phyloP scores from a whole-genome alignment of 75 land plant genomes.

The Picea glauca region DNA sequence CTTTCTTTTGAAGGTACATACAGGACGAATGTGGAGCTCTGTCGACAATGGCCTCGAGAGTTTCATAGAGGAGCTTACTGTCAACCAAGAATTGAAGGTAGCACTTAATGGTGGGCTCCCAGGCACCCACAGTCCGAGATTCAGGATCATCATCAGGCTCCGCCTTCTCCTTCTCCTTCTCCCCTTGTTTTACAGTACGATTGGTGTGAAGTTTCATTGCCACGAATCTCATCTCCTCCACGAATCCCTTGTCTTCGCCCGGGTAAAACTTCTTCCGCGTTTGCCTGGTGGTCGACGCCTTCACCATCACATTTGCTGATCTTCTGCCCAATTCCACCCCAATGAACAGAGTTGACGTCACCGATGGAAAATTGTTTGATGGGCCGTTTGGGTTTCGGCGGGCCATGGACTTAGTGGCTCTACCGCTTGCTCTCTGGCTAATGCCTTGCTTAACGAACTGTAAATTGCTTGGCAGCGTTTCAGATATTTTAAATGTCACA shows the following conservation, averaged over 20 bases:
- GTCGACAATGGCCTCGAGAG: slow-evolving; percentile 75
- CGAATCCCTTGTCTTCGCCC: slow-evolving; percentile 80
- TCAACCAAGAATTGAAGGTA: slow-evolving; percentile 82
- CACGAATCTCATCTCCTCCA: slow-evolving; percentile 95
- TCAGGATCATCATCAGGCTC: slow-evolving; percentile 9
- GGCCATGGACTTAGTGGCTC: too few species aligned
- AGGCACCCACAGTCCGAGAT: slow-evolving; percentile 26
- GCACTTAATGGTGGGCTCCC: slow-evolving; percentile 79
- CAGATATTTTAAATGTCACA: too few species aligned
- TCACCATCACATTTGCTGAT: too few species aligned
- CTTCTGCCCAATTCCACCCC: too few species aligned
- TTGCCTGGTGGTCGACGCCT: slow-evolving; percentile 1
- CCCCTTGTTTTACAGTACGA: slow-evolving; percentile 21
- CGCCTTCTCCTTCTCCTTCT: slow-evolving; percentile 36
- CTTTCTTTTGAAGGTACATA: slow-evolving; percentile 27
- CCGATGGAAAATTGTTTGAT: too few species aligned
- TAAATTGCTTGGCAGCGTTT: too few species aligned
- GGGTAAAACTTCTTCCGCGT: slow-evolving; percentile 57
- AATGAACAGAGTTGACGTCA: too few species aligned
- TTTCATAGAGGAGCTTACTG: slow-evolving; percentile 71
- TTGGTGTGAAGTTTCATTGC: slow-evolving; percentile 81
- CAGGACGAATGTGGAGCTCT: slow-evolving; percentile 75
- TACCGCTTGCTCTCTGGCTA: too few species aligned
- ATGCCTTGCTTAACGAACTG: too few species aligned
- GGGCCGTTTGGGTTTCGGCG: too few species aligned